Base-by-base conservation (phyloP, 2,329 filamentous ascomycete species). In the Fusarium circinatum region DNA sequence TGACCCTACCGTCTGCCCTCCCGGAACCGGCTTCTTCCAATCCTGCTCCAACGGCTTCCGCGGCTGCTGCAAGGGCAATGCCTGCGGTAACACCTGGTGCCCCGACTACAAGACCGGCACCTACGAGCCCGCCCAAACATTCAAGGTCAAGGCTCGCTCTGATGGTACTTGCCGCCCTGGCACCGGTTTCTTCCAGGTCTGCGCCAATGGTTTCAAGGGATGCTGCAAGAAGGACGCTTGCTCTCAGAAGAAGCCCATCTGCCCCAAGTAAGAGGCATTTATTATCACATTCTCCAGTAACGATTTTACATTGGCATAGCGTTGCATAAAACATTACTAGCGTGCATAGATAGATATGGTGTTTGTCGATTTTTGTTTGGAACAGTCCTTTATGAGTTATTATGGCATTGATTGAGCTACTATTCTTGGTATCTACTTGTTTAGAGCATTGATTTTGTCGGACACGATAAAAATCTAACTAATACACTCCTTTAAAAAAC, bases 211-310 rank as follows among this genome's bases (percentile, higher is more conserved):
- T 24, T 71, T 71, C 47, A 71, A 70, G 34, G 69, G 69, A 20
- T 71, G 70, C 70, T 73, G 70, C 69, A 73, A 70, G 60, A 68
- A 68, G 59, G 70, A 73, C 24, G 70, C 69, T 3, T 73, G 70
- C 39, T 54, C 28, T 15, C 32, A 62, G 28, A 72, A 72, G 68
- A 52, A 39, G 22, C 54, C 70, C 28, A 24, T 74, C 70, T 73
- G 70, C 56, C 70, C 70, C 44, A 55, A 73, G 61, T 73, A 73
- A 73, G 57, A 70, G 44, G 47, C 28, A 39, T 38, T 10, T 2
- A n/a, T 17, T 22, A 22, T 15, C 13, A 32, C 17, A 34, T 20
- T 49, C 22, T 24, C 39, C 28, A 58, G 38, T 30, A 39, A 54
- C 59, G 10, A 26, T 18, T 51, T 55, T 48, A 28, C 41, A 65